Conservation (phyloP, 305 asterid genomes). For the Solanum hybrid region DNA sequence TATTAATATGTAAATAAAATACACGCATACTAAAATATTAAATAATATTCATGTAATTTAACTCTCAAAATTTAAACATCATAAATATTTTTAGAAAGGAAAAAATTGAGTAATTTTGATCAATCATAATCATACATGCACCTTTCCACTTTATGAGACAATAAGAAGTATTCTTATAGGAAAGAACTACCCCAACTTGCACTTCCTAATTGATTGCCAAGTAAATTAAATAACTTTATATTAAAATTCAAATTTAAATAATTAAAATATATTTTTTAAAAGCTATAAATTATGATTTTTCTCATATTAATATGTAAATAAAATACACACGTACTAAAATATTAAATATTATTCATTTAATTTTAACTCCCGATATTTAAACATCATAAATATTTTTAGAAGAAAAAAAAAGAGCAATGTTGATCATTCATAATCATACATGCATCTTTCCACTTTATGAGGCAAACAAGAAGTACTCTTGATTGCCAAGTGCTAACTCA, state of each 20-base stretch:
- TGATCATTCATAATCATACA: not conserved
- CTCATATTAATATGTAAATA: not conserved
- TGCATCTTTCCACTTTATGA: not conserved
- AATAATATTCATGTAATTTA: not conserved
- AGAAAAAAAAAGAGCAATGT: not conserved
- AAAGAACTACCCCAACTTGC: not conserved
- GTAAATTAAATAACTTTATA: no score
- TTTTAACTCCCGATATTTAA: not conserved
- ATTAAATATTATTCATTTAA: not conserved
- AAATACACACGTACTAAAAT: no score
- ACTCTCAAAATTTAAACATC: not conserved
- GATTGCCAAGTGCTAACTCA: not conserved
- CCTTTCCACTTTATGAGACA: not conserved
- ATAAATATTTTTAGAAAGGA: not conserved
- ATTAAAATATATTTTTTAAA: no score
- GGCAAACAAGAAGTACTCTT: not conserved
- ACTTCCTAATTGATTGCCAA: not conserved
- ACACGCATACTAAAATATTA: not conserved
- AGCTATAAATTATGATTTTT: no score
- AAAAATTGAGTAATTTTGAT: not conserved
- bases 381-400: not conserved
- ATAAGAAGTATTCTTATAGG: not conserved
- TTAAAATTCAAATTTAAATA: no score
- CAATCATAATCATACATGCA: not conserved
- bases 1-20: no score